These are phyloP conservation scores for Ascochyta fabae DNA, from an alignment of 2,329 filamentous ascomycete species.

Conservation along the genomic window DNA sequence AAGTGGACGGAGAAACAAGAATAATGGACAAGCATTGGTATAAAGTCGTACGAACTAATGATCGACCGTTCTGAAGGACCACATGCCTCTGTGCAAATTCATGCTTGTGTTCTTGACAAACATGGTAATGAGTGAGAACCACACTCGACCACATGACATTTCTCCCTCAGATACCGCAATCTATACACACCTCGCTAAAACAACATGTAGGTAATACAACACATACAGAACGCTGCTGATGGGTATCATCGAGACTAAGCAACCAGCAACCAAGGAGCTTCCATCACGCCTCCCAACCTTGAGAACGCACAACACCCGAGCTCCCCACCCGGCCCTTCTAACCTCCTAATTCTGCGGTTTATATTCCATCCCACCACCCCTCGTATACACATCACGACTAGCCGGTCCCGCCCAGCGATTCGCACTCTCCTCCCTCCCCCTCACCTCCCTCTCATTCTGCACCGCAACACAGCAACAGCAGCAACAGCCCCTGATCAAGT, in stretches of 20 bases:
- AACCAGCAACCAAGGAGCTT: background rate
- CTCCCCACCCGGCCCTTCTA: background rate
- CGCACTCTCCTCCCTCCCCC: constrained; percentile 51
- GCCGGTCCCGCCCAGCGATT: constrained; percentile 49
- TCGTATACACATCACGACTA: constrained; percentile 40
- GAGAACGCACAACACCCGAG: too few relatives aligned
- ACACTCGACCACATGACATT: too few relatives aligned
- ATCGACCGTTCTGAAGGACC: background rate
- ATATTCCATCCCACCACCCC: constrained; percentile 44
- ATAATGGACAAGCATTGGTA: background rate
- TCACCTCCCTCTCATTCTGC: constrained; percentile 56
- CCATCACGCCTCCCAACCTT: background rate
- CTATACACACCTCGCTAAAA: background rate
- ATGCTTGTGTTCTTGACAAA: background rate
- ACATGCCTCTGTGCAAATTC: background rate
- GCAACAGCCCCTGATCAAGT: constrained; percentile 47
- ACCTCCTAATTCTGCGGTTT: constrained; percentile 35
- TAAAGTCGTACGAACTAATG: background rate
- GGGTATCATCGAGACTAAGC: constrained; percentile 1
- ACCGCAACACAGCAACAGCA: constrained; percentile 53
- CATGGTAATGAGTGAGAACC: too few relatives aligned
- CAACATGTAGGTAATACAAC: background rate
- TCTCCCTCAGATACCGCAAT: background rate
- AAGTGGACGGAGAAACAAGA: background rate
- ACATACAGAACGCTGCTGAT: background rate